Conservation (phyloP, 768 basidiomycete genomes). For the Cystofilobasidium ferigula region DNA sequence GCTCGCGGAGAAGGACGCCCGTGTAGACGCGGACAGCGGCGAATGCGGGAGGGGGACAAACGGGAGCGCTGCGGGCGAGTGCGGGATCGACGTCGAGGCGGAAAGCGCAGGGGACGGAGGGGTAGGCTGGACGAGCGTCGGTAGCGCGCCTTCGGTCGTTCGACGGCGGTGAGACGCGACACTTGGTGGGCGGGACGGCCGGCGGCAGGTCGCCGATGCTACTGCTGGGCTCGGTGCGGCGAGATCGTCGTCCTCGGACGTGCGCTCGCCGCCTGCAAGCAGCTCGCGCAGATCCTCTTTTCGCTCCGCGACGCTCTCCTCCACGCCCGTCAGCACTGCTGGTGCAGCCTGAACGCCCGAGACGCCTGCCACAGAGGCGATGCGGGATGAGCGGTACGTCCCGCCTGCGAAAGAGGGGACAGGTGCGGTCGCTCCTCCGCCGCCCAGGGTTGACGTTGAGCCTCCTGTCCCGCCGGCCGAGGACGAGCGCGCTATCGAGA, state of each 20-base stretch:
- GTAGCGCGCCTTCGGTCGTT: too few species aligned
- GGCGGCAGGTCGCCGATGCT: not conserved
- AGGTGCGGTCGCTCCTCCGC: not conserved
- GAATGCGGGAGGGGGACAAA: slow-evolving; percentile 9
- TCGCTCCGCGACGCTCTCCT: slow-evolving; percentile 13
- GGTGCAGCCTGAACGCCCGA: slow-evolving; percentile 6
- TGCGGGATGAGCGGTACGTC: not conserved
- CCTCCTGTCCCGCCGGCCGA: too few species aligned
- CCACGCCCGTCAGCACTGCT: not conserved
- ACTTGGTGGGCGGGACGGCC: not conserved
- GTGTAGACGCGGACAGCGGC: not conserved
- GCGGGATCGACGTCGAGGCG: too few species aligned
- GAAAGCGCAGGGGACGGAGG: not conserved
- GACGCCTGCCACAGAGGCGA: not conserved
- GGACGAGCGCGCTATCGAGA: not conserved
- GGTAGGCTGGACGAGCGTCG: not conserved
- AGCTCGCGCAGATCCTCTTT: slow-evolving; percentile 17
- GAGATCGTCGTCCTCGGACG: not conserved
- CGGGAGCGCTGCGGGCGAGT: not conserved
- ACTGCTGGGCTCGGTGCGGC: not conserved
- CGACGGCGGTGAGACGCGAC: not conserved
- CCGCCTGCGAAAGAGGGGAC: too few species aligned
- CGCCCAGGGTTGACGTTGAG: too few species aligned
- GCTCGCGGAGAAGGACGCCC: not conserved
- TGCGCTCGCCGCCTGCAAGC: not conserved